Percentiles rank a stretch among this genome's conserved stretches.
Evolutionary conservation across 495 filamentous ascomycete species (phyloP).

Genomic region (Glonium stellatum): DNA sequence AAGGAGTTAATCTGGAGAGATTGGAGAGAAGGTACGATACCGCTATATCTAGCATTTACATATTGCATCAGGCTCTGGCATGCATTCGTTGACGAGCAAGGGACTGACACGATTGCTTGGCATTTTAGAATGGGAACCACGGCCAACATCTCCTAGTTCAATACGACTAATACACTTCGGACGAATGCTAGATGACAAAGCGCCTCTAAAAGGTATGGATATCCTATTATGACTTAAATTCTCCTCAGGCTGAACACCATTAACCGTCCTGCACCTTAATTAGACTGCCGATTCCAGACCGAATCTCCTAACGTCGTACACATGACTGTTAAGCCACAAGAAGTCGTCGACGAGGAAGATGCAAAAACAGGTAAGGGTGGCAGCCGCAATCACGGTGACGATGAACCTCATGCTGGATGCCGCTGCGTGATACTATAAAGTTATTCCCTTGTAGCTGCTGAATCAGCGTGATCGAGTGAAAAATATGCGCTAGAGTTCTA

Average conservation of each 20-base stretch:
- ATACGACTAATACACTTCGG: slow-evolving; percentile 88
- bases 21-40: slow-evolving; percentile 60
- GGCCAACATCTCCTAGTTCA: slow-evolving; percentile 71
- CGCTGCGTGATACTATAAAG: slow-evolving; percentile 77
- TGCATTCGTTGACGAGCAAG: neutral
- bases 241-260: neutral
- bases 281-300: slow-evolving; percentile 72
- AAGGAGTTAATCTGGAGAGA: slow-evolving; percentile 89
- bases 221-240: neutral
- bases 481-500: neutral
- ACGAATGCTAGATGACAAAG: slow-evolving; percentile 79
- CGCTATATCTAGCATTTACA: neutral
- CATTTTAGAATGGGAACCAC: slow-evolving; percentile 70
- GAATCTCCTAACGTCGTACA: slow-evolving; percentile 76
- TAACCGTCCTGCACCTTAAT: slow-evolving; percentile 3
- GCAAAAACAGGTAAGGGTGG: slow-evolving; percentile 65
- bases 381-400: slow-evolving; percentile 51
- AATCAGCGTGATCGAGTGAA: neutral
- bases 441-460: neutral
- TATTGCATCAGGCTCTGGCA: slow-evolving; percentile 11
- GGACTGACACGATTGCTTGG: slow-evolving; percentile 3
- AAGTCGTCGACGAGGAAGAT: slow-evolving; percentile 84
- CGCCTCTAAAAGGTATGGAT: slow-evolving; percentile 65
- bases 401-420: slow-evolving; percentile 60
- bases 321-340: slow-evolving; percentile 87